Conservation (phyloP, 192 early-diverging fungal genomes). For the Coemansia aciculifera region DNA sequence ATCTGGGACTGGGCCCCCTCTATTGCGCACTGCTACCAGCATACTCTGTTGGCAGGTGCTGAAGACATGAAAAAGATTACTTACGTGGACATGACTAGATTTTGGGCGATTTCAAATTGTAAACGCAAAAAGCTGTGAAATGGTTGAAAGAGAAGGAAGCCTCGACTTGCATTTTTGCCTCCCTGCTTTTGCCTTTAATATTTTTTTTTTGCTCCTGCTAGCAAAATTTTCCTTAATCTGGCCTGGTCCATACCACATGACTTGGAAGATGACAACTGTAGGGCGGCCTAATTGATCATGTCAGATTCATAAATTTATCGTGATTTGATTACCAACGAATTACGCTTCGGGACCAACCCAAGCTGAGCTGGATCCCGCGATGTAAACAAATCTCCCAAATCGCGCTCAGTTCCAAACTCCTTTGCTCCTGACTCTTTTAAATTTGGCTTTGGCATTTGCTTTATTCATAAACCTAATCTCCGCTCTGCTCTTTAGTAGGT, state of each 20-base stretch:
- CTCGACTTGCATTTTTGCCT: neutral
- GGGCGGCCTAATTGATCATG: constrained; percentile 12
- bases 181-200: neutral
- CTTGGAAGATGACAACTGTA: neutral
- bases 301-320: neutral
- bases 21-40: neutral
- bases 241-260: neutral
- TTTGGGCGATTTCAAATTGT: constrained; percentile 13
- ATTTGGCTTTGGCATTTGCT: constrained; percentile 1
- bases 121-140: constrained; percentile 14
- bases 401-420: too few species aligned
- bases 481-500: constrained; percentile 3
- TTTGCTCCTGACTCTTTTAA: neutral
- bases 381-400: too few species aligned
- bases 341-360: too few species aligned
- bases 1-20: constrained; percentile 3
- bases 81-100: constrained; percentile 41
- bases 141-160: constrained; percentile 34
- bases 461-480: constrained; percentile 2
- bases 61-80: neutral
- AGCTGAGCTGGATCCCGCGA: neutral
- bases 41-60: neutral
- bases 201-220: neutral
- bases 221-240: constrained; percentile 5
- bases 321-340: too few species aligned